Percentiles rank a stretch among this genome's conserved stretches.
Evolutionary conservation across 225 moss, liverwort and hornwort species (phyloP).

Genomic region (Rhytidiadelphus loreus): DNA sequence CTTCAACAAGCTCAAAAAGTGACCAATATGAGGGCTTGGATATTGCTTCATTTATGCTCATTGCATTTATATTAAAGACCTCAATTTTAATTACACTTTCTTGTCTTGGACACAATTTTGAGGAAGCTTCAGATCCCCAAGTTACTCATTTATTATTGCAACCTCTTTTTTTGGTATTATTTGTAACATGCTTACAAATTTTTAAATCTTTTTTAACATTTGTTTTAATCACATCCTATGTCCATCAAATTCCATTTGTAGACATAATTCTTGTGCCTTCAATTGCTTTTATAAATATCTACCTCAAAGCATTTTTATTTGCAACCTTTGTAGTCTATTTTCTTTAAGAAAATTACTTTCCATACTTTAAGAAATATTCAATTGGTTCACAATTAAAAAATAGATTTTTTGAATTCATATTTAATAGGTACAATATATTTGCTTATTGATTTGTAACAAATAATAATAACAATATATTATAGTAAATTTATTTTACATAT

Average conservation of each 20-base stretch:
- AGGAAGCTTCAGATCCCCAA: not conserved
- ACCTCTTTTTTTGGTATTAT: not conserved
- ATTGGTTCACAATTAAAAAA: not conserved
- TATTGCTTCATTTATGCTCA: slow-evolving; percentile 5
- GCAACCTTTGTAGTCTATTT: slow-evolving; percentile 1
- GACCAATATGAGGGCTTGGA: slow-evolving; percentile 10
- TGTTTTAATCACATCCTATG: not conserved
- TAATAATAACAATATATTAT: not conserved
- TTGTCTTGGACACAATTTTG: slow-evolving; percentile 4
- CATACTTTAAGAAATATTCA: too few relatives aligned
- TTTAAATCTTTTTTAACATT: not conserved
- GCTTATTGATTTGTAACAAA: not conserved
- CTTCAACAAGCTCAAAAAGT: not conserved
- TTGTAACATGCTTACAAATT: not conserved
- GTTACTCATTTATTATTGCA: not conserved
- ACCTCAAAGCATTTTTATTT: slow-evolving; percentile 13
- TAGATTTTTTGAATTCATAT: not conserved
- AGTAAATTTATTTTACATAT: not conserved
- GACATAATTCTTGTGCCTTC: not conserved
- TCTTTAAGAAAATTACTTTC: not conserved
- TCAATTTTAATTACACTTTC: slow-evolving; percentile 14
- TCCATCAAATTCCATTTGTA: not conserved
- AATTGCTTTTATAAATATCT: slow-evolving; percentile 3
- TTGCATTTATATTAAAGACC: slow-evolving; percentile 14
- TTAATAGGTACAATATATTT: not conserved